Evolutionary conservation across 2,329 filamentous ascomycete species (phyloP).

Genomic region (Ilyonectria sp.): DNA sequence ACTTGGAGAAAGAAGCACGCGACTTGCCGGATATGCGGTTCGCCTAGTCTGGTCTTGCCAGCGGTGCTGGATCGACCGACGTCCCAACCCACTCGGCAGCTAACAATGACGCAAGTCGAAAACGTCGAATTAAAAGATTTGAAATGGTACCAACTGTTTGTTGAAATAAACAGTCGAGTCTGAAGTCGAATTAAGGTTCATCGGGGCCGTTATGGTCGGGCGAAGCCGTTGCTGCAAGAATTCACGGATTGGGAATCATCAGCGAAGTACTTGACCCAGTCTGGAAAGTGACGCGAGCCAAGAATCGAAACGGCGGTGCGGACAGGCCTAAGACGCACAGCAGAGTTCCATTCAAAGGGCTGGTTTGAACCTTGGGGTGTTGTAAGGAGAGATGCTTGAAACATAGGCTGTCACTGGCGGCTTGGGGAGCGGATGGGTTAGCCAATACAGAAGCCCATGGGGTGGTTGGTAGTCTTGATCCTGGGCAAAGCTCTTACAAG

Average conservation of each 20-base stretch:
- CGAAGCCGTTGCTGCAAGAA: conserved; percentile 38
- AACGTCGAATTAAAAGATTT: conserved; percentile 10
- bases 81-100: neutral
- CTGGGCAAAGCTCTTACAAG: conserved; percentile 11
- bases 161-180: neutral
- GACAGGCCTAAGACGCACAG: conserved; percentile 19
- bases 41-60: conserved; percentile 1
- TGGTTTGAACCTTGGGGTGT: conserved; percentile 3
- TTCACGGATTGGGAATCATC: conserved; percentile 40
- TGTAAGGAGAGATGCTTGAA: conserved; percentile 16
- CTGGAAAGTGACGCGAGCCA: conserved; percentile 31
- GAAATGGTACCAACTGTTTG: neutral
- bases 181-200: conserved; percentile 41
- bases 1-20: conserved; percentile 13
- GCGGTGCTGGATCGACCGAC: conserved; percentile 6
- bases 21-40: conserved; percentile 20
- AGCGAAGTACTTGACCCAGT: conserved; percentile 29
- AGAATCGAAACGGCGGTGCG: conserved; percentile 19
- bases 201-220: conserved; percentile 26
- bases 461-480: conserved; percentile 13
- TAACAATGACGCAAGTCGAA: conserved; percentile 3
- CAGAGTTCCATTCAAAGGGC: conserved; percentile 27
- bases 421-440: conserved; percentile 1
- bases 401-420: conserved; percentile 6
- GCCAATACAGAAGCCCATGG: conserved; percentile 11